Percentiles rank a stretch among this genome's conserved stretches.
Evolutionary conservation across 495 filamentous ascomycete genomes (phyloP).

Genomic region (Daldinia childiae): DNA sequence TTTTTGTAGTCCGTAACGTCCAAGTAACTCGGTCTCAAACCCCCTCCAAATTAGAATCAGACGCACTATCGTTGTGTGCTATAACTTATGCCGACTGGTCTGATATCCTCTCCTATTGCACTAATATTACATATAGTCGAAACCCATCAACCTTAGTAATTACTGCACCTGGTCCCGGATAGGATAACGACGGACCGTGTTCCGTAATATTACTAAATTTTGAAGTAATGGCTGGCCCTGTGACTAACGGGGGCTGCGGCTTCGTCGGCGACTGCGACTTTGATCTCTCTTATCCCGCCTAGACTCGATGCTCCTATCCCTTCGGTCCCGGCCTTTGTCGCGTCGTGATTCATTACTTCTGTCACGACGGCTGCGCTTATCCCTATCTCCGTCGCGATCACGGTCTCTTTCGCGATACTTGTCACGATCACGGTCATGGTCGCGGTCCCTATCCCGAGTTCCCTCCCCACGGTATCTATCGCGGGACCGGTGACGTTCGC

Average conservation of each 20-base stretch:
- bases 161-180: background rate
- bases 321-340: conserved; percentile 29
- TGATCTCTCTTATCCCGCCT: conserved; percentile 19
- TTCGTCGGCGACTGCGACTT: conserved; percentile 36
- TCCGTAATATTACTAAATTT: conserved; percentile 13
- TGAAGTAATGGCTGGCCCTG: conserved; percentile 6
- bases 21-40: conserved; percentile 4
- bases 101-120: background rate
- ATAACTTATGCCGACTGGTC: background rate
- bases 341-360: conserved; percentile 42
- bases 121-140: conserved; percentile 1
- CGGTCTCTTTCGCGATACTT: conserved; percentile 36
- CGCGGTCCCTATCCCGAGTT: conserved; percentile 40
- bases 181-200: background rate
- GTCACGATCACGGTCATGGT: conserved; percentile 44
- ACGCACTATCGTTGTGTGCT: background rate
- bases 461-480: conserved; percentile 43
- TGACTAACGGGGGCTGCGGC: conserved; percentile 43
- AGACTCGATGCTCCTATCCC: conserved; percentile 24
- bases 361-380: conserved; percentile 41
- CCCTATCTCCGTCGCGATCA: conserved; percentile 40
- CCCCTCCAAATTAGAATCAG: background rate
- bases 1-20: background rate
- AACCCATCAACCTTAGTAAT: background rate
- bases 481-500: conserved; percentile 49